A percentile compares a stretch with the other conserved stretches of the same genome.
phyloP scores from a whole-genome alignment of 495 filamentous ascomycete genomes.

The Margaritispora aquatica region DNA sequence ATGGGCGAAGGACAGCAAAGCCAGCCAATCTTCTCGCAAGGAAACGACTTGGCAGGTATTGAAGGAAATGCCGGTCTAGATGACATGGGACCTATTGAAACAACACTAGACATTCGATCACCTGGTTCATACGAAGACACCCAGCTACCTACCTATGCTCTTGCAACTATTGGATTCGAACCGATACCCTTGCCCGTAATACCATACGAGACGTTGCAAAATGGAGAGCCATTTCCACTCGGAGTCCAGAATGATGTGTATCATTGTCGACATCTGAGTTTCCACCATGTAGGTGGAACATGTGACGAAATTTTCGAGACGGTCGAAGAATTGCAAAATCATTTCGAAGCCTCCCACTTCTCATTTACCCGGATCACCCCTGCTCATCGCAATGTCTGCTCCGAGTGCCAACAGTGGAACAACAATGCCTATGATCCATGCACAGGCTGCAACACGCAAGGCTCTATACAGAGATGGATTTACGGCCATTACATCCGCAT shows the following conservation, averaged over 20 bases:
- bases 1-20: neutral
- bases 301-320: constrained; percentile 11
- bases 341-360: constrained; percentile 21
- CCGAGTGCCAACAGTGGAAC: constrained; percentile 9
- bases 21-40: constrained; percentile 5
- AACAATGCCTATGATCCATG: neutral
- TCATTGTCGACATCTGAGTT: constrained; percentile 18
- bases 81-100: neutral
- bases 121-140: constrained; percentile 3
- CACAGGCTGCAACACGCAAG: constrained; percentile 1
- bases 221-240: constrained; percentile 15
- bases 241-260: constrained; percentile 1
- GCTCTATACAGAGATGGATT: constrained; percentile 17
- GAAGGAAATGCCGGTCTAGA: neutral
- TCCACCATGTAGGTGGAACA: neutral
- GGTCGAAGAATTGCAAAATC: constrained; percentile 13
- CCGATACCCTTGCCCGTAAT: neutral
- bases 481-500: constrained; percentile 19
- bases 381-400: constrained; percentile 15
- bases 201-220: constrained; percentile 12
- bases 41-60: constrained; percentile 7
- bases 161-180: neutral
- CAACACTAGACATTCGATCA: constrained; percentile 7
- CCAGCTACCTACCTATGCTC: neutral
- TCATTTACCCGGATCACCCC: constrained; percentile 17